These are phyloP conservation scores for Adiantum capillusveneris DNA, from an alignment of 75 land plant genomes.

Conservation along the genomic window DNA sequence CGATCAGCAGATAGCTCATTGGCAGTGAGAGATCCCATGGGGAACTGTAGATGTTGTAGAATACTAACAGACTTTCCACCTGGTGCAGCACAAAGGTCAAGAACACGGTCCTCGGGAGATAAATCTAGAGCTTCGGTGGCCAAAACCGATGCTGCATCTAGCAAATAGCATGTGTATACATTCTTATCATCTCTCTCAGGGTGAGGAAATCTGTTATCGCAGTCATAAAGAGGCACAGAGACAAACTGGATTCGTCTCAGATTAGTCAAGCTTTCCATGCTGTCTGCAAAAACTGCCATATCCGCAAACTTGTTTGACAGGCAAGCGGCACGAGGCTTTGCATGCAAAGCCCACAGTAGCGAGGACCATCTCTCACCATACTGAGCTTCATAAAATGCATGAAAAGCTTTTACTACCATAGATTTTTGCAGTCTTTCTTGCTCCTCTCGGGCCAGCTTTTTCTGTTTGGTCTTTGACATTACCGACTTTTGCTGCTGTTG, in stretches of 20 bases:
- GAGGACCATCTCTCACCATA: slow-evolving; percentile 6
- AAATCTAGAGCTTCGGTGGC: slow-evolving; percentile 4
- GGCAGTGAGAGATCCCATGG: slow-evolving; percentile 2
- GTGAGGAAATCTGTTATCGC: slow-evolving; percentile 3
- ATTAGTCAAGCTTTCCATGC: not conserved
- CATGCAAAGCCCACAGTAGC: not conserved
- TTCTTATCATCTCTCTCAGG: slow-evolving; percentile 9
- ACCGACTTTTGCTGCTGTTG: not conserved
- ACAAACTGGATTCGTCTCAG: not conserved
- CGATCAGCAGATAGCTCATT: slow-evolving; percentile 1
- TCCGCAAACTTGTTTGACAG: not conserved
- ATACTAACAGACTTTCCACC: slow-evolving; percentile 6
- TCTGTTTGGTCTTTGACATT: slow-evolving; percentile 3
- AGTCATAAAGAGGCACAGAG: not conserved
- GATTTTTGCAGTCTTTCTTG: slow-evolving; percentile 1
- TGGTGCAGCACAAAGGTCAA: slow-evolving; percentile 12
- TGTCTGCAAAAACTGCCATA: not conserved
- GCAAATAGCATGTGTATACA: not conserved
- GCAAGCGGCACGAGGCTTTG: slow-evolving; percentile 2
- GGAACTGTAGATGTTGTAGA: slow-evolving; percentile 2
- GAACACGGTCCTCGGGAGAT: not conserved
- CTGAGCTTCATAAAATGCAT: slow-evolving; percentile 3
- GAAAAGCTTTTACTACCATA: not conserved
- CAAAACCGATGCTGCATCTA: slow-evolving; percentile 9
- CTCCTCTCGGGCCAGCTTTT: not conserved